phyloP scores from a whole-genome alignment of 768 basidiomycete species.

The Calocera cornea region DNA sequence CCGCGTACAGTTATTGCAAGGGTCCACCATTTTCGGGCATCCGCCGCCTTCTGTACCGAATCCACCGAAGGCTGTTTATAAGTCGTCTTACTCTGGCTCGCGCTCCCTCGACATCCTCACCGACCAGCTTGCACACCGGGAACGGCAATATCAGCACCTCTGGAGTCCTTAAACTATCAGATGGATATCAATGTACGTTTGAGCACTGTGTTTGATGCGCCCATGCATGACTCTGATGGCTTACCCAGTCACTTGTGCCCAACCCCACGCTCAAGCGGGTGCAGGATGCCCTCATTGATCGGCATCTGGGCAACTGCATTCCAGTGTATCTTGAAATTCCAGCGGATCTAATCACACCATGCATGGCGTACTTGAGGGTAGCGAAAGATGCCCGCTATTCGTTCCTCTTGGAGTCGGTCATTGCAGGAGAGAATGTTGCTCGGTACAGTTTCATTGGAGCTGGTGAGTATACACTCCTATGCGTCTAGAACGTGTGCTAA shows the following conservation, averaged over 20 bases:
- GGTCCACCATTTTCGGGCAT: background rate
- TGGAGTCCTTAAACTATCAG: background rate
- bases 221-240: background rate
- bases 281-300: constrained; percentile 57
- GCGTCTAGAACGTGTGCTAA: background rate
- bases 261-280: constrained; percentile 60
- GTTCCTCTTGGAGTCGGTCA: constrained; percentile 86
- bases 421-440: constrained; percentile 78
- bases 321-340: constrained; percentile 88
- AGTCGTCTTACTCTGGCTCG: background rate
- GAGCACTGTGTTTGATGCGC: too few species aligned
- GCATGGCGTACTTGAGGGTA: constrained; percentile 87
- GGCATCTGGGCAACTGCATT: constrained; percentile 81
- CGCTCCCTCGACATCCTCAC: background rate
- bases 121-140: background rate
- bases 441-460: constrained; percentile 95
- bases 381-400: constrained; percentile 87
- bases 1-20: background rate
- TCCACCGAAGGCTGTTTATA: background rate
- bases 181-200: constrained; percentile 3
- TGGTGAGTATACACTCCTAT: constrained; percentile 39
- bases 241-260: constrained; percentile 33
- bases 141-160: background rate
- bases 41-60: background rate
- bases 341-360: constrained; percentile 92